phyloP scores from a whole-genome alignment of 2,329 filamentous ascomycete genomes.

The Pestalotiopsis sp. region DNA sequence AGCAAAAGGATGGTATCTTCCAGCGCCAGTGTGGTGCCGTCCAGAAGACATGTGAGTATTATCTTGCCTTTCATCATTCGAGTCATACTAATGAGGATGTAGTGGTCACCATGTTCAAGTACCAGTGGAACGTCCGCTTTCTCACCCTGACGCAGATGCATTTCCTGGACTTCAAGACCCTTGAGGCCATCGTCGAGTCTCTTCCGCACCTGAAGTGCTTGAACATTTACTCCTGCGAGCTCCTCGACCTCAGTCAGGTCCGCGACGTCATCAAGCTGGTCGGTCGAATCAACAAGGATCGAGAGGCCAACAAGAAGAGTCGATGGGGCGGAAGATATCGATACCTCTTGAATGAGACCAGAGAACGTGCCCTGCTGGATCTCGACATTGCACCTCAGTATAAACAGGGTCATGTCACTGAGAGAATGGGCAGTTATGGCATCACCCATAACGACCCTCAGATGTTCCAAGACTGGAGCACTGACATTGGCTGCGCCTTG shows the following conservation, averaged over 20 bases:
- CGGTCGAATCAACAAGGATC: conserved; percentile 14
- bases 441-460: conserved; percentile 14
- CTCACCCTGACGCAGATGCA: background rate
- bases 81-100: background rate
- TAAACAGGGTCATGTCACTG: conserved; percentile 16
- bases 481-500: conserved; percentile 19
- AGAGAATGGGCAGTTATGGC: conserved; percentile 19
- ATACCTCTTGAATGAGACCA: too few species aligned
- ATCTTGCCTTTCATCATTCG: background rate
- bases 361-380: conserved; percentile 17
- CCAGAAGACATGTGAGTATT: background rate
- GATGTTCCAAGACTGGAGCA: conserved; percentile 16
- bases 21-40: background rate
- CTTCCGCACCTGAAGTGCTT: conserved; percentile 23
- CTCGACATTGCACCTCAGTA: conserved; percentile 18
- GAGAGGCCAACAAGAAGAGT: background rate
- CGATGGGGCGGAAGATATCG: conserved; percentile 16
- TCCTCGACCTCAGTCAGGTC: conserved; percentile 26
- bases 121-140: background rate
- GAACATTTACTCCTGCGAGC: conserved; percentile 29
- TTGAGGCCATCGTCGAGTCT: conserved; percentile 19
- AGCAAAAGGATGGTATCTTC: background rate
- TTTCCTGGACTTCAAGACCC: conserved; percentile 20
- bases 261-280: conserved; percentile 20
- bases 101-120: background rate